Base-by-base conservation (phyloP, 345 rosid genomes). In the Hibiscus mutabilis region DNA sequence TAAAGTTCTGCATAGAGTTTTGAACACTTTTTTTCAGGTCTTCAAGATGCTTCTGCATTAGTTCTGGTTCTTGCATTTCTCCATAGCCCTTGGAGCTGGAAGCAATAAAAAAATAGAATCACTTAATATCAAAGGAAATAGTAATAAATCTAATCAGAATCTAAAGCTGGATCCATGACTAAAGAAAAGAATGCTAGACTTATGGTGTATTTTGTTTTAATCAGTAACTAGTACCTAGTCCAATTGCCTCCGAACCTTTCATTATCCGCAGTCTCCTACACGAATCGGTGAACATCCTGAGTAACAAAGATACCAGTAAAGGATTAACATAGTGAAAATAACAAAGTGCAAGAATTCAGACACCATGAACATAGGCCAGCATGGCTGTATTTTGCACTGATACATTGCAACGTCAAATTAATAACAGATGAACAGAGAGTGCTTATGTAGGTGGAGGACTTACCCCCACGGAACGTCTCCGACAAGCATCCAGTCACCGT, bases 201-300 rank as follows among this genome's bases (percentile, higher is more conserved):
- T 6, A 7, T 61, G 66, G 14, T 9, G 66, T 33, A 33, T 33
- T 61, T 0, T 9, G 3, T 51, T 61, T 9, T 13, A 37, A 25
- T 44, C n/a, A 60, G 63, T 35, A 63, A 19, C 35, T 9, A 59
- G 66, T 47, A 49, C 98, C 97, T 31, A 91, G 95, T 64, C 97
- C 97, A 84, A 86, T 85, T 61, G 97, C 98, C 78, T 94, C 96
- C 9, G 96, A 88, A 67, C 97, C 95, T 81, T 89, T 94, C 97
- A 91, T 91, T 68, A 91, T 84, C 83, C 97, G 91, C 78, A 91
- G 73, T 75, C 97, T 93, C 86, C 85, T 89, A 93, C 98, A 94
- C n/a, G 98, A 87, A 69, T 86, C 86, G 19, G 87, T 95, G 69
- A 91, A 94, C 97, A 94, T 94, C 87, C 96, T 94, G 89, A 61